Percentiles rank a stretch among this genome's conserved stretches.
Evolutionary conservation across 2,329 filamentous ascomycete species (phyloP).

Genomic region (Talaromyces islandicus): DNA sequence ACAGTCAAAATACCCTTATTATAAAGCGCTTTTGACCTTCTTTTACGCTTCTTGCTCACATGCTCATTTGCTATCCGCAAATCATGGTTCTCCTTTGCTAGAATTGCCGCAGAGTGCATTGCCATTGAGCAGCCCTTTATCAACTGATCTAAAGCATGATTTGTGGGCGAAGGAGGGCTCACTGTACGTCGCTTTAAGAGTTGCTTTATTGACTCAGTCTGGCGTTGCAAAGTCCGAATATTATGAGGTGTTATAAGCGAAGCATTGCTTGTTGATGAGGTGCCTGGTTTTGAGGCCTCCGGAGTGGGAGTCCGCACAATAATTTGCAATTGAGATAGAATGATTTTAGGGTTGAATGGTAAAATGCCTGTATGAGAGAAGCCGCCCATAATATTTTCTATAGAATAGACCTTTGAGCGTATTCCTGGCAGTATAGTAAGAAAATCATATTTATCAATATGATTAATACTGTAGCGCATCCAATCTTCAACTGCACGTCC

Average conservation of each 20-base stretch:
- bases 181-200: neutral
- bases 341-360: neutral
- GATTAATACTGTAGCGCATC: neutral
- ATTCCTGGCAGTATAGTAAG: neutral
- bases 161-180: neutral
- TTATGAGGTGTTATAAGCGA: neutral
- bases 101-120: neutral
- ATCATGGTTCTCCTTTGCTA: neutral
- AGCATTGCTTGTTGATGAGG: neutral
- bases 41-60: neutral
- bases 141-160: neutral
- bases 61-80: neutral
- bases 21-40: neutral
- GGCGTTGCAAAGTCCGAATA: neutral
- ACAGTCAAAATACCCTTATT: slow-evolving; percentile 5
- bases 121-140: neutral
- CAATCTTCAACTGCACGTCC: neutral
- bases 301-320: neutral
- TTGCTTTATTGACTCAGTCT: neutral
- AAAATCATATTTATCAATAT: neutral
- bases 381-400: neutral
- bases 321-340: slow-evolving; percentile 2
- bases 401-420: neutral
- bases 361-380: slow-evolving; percentile 1
- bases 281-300: neutral